Percentiles rank a stretch among this genome's conserved stretches.
Conservation (phyloP, 2,329 filamentous ascomycete species). For the Fusarium dimerum region DNA sequence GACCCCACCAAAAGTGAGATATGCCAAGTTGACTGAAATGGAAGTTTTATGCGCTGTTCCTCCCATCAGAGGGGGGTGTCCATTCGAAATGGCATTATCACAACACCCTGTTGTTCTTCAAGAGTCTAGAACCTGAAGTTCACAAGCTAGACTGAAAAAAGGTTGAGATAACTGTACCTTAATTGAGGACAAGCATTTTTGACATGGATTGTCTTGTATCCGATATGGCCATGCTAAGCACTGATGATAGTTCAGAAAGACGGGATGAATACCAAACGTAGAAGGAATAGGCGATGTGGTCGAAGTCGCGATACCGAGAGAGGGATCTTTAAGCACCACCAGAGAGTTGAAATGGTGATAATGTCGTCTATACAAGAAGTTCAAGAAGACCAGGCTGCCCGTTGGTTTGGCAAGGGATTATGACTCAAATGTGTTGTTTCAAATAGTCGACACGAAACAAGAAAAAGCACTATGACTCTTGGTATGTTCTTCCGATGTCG, state of each 20-base stretch:
- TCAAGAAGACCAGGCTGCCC: constrained; percentile 5
- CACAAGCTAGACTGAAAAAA: neutral
- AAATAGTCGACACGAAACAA: neutral
- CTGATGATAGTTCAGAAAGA: neutral
- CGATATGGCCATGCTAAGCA: neutral
- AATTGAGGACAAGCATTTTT: neutral
- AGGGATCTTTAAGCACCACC: constrained; percentile 11
- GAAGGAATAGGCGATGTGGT: neutral
- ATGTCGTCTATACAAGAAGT: constrained; percentile 2
- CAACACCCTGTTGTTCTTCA: too few species aligned
- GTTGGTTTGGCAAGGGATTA: neutral
- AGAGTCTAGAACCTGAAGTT: neutral
- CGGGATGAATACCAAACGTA: neutral
- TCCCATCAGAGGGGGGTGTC: too few species aligned
- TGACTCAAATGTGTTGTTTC: neutral
- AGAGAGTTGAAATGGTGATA: neutral
- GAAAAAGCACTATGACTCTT: constrained; percentile 19
- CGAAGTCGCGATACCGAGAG: constrained; percentile 4
- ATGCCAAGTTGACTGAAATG: too few species aligned
- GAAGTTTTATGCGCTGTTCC: too few species aligned
- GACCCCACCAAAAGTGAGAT: too few species aligned
- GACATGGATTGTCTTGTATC: neutral
- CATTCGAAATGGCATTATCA: too few species aligned
- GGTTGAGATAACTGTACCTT: neutral
- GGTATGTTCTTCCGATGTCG: constrained; percentile 9